phyloP scores from a whole-genome alignment of 2,329 filamentous ascomycete species.

The Diaporthe capsici region DNA sequence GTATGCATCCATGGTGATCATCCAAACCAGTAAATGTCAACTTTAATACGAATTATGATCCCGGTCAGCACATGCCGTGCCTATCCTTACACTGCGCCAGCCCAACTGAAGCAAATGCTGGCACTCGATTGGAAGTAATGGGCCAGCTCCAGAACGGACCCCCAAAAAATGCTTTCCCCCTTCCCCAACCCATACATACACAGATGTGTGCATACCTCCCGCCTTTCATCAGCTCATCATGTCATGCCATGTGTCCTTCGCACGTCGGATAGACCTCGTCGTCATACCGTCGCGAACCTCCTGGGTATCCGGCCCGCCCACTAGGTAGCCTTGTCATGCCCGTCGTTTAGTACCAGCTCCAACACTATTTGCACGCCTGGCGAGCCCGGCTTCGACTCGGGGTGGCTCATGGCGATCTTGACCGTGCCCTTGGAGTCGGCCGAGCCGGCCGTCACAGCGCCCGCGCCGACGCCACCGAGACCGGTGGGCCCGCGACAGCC shows the following conservation, averaged over 20 bases:
- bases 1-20: background rate
- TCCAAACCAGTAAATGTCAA: conserved; percentile 20
- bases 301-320: background rate
- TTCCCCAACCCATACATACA: background rate
- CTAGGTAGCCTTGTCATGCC: conserved; percentile 68
- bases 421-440: conserved; percentile 78
- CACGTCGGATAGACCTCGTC: background rate
- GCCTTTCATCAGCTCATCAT: conserved; percentile 16
- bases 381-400: conserved; percentile 69
- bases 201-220: background rate
- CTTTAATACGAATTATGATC: conserved; percentile 26
- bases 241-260: background rate
- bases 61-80: conserved; percentile 12
- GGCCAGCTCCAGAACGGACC: conserved; percentile 13
- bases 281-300: conserved; percentile 19
- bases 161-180: background rate
- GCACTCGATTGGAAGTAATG: conserved; percentile 9
- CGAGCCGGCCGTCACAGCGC: conserved; percentile 24
- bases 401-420: conserved; percentile 96
- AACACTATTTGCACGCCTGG: conserved; percentile 89
- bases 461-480: conserved; percentile 48
- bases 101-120: conserved; percentile 26
- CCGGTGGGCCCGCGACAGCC: conserved; percentile 76
- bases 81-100: conserved; percentile 22
- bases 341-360: conserved; percentile 93